These are phyloP conservation scores for Ustilago bromivora DNA, from an alignment of 1,284 basidiomycete species.

Conservation along the genomic window DNA sequence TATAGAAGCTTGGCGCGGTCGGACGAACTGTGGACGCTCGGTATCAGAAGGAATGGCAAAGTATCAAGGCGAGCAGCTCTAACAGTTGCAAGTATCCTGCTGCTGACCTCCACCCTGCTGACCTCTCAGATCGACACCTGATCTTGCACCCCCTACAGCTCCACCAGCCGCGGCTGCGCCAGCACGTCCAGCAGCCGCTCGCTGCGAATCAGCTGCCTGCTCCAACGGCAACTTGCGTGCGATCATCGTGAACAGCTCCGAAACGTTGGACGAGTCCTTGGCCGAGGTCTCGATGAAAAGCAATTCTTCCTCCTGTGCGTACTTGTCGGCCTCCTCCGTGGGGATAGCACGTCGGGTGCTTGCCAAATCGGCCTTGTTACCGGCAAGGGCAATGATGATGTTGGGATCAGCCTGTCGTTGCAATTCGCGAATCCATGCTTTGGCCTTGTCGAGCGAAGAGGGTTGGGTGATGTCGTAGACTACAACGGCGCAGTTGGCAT, in stretches of 20 bases:
- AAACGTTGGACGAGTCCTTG: conserved; percentile 89
- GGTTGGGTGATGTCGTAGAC: conserved; percentile 68
- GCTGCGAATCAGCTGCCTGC: conserved; percentile 53
- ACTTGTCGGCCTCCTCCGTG: conserved; percentile 79
- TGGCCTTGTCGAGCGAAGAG: conserved; percentile 88
- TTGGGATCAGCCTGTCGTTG: conserved; percentile 97
- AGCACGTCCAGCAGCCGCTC: conserved; percentile 34
- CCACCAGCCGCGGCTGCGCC: conserved; percentile 25
- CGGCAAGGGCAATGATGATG: conserved; percentile 84
- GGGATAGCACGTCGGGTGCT: conserved; percentile 71
- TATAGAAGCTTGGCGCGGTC: neutral
- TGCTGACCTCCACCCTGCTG: conserved; percentile 43
- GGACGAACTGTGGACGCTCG: neutral
- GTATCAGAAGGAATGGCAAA: neutral
- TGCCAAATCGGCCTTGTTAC: conserved; percentile 91
- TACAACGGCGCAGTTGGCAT: conserved; percentile 68
- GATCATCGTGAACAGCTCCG: conserved; percentile 74
- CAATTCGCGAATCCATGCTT: conserved; percentile 94
- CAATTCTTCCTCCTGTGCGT: conserved; percentile 91
- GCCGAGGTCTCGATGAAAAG: conserved; percentile 97
- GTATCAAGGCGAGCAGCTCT: conserved; percentile 5
- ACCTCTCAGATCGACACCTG: conserved; percentile 54
- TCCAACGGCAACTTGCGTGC: conserved; percentile 67
- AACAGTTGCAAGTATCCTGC: conserved; percentile 59
- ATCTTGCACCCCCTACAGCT: conserved; percentile 34